Evolutionary conservation across 1,139 yeast genomes (phyloP), one percentile per base, ranked within the genome.

Genomic region (Zygoascus sp.): DNA sequence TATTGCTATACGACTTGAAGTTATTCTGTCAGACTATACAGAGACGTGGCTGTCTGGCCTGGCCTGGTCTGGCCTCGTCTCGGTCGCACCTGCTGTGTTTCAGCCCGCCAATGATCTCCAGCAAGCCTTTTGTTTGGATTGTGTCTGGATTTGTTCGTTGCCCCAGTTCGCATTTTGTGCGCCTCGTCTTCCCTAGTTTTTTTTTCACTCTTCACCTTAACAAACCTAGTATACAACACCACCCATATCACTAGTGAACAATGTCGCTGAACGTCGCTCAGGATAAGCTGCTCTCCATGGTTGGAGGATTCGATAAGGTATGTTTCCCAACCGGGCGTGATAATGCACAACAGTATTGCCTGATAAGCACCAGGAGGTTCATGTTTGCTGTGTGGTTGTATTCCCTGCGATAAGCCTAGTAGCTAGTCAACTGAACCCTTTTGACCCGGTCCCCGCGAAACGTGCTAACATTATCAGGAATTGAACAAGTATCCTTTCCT

Each of bases 401-500:
- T n/a, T n/a, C n/a, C n/a, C n/a, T n/a, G n/a, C n/a, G n/a, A n/a
- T n/a, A n/a, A n/a, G n/a, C 20, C 15, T 5, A 35, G 10, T n/a
- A 20, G 16, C 20, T 35, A 17, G 23, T 9, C 25, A 17, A 13
- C 20, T 17, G 35, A n/a, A 13, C 10, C 10, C 5, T 11, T 16
- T n/a, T 5, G 7, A 30, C 38, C 11, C 4, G 22, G 39, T 19
- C 11, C 16, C 2, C 11, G 19, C 27, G 13, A 19, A n/a, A 20
- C 11, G 39, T 25, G 34, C 32, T 25, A 23, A 17, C 17, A 5
- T 22, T 35, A 46, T 40, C n/a, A 56, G 60, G 70, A 69, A 54
- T 65, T 68, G 42, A 63, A 59, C 48, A 59, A 58, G 52, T 64
- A 61, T 59, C 66, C 66, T 9, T 37, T 58, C 20, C 56, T 68